Evolutionary conservation across 2,329 filamentous ascomycete genomes (phyloP).

Genomic region (Xylaria sp.): DNA sequence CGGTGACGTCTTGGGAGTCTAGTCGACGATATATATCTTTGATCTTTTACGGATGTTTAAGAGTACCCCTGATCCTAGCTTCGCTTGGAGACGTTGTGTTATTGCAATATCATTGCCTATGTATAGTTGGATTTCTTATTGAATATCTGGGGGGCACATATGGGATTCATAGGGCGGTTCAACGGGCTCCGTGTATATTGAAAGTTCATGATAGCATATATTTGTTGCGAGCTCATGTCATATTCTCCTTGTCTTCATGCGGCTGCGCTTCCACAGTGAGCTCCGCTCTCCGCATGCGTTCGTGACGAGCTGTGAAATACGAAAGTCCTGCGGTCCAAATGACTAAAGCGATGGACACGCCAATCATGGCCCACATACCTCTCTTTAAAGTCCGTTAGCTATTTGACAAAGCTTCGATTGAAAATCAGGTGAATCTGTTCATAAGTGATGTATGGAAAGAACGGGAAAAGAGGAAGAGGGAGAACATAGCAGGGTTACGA

Average conservation of each 20-base stretch:
- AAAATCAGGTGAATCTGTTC: not conserved
- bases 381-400: conserved; percentile 52
- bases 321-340: conserved; percentile 68
- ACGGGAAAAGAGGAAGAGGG: not conserved
- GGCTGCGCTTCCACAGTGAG: conserved; percentile 11
- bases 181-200: not conserved
- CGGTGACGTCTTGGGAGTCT: conserved; percentile 5
- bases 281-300: conserved; percentile 47
- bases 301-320: conserved; percentile 56
- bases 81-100: not conserved
- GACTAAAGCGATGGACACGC: conserved; percentile 66
- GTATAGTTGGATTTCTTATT: conserved; percentile 12
- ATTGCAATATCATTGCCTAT: not conserved
- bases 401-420: not conserved
- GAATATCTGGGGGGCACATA: conserved; percentile 12
- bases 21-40: not conserved
- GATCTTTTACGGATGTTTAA: not conserved
- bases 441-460: not conserved
- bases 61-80: not conserved
- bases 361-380: conserved; percentile 82
- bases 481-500: no score
- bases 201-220: not conserved
- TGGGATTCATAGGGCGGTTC: not conserved
- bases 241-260: conserved; percentile 5
- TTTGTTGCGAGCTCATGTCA: conserved; percentile 11